phyloP scores from a whole-genome alignment of 345 rosid species.

The Citrus inodora region DNA sequence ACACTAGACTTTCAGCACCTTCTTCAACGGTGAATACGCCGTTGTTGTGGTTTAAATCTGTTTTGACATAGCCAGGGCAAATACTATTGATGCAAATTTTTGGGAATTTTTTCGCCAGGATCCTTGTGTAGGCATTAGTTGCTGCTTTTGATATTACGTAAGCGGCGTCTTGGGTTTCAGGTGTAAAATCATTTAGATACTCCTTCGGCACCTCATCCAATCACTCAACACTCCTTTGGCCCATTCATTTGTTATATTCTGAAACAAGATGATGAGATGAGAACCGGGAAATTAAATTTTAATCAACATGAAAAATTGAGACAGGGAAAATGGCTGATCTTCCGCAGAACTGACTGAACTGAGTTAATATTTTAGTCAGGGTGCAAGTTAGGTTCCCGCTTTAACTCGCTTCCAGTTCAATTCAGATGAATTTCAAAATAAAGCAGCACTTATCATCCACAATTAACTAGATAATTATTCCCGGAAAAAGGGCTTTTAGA shows the following conservation, averaged over 20 bases:
- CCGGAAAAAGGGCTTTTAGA: background rate
- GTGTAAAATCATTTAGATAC: background rate
- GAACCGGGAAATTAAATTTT: too few species aligned
- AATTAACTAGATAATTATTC: slow-evolving; percentile 2
- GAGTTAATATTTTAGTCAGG: too few species aligned
- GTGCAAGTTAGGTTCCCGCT: too few species aligned
- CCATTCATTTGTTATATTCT: background rate
- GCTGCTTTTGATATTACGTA: background rate
- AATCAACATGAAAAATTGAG: background rate
- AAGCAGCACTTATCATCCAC: background rate
- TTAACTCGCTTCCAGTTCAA: too few species aligned
- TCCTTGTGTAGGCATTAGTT: slow-evolving; percentile 9
- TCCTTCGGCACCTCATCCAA: background rate
- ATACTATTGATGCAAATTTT: slow-evolving; percentile 33
- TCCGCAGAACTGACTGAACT: too few species aligned
- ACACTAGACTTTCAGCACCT: slow-evolving; percentile 38
- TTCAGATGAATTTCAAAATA: too few species aligned
- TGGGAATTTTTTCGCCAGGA: slow-evolving; percentile 27
- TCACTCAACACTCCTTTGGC: background rate
- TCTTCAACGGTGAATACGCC: slow-evolving; percentile 32
- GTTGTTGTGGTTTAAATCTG: slow-evolving; percentile 31
- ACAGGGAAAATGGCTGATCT: too few species aligned
- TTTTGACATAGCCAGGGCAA: slow-evolving; percentile 53
- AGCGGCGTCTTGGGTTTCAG: background rate
- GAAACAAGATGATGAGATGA: slow-evolving; percentile 15